phyloP scores from a whole-genome alignment of 1,139 yeast species.

The Scheffersomyces cryptocercus region DNA sequence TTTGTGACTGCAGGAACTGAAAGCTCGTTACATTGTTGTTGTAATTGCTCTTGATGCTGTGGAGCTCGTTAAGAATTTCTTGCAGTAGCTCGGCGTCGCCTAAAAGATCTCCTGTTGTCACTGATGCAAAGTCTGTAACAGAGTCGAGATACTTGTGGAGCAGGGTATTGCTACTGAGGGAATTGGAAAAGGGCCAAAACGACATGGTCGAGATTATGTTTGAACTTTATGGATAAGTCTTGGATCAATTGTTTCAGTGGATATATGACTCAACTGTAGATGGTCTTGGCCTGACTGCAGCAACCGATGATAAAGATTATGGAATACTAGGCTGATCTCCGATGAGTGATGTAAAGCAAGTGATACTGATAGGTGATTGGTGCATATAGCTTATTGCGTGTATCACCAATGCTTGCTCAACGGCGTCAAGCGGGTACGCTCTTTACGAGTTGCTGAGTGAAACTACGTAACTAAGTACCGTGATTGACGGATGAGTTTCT shows the following conservation, averaged over 20 bases:
- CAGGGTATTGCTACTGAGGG: slow-evolving; percentile 40
- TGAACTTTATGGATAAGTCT: neutral
- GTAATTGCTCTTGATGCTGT: slow-evolving; percentile 39
- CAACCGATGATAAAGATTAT: no score
- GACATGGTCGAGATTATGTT: slow-evolving; percentile 30
- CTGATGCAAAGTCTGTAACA: slow-evolving; percentile 33
- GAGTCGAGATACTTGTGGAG: slow-evolving; percentile 47
- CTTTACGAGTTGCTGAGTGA: no score
- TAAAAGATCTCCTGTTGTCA: slow-evolving; percentile 37
- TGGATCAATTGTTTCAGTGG: slow-evolving; percentile 1
- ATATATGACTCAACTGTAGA: no score
- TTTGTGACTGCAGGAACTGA: slow-evolving; percentile 32
- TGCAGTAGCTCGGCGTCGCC: slow-evolving; percentile 38
- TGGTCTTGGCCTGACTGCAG: no score
- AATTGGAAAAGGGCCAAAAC: slow-evolving; percentile 50
- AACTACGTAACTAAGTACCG: no score
- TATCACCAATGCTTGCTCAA: no score
- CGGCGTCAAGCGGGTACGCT: no score
- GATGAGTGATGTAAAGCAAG: no score
- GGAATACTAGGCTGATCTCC: no score
- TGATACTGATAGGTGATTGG: no score
- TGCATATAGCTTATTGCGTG: no score
- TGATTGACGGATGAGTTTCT: no score
- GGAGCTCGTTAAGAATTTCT: slow-evolving; percentile 43
- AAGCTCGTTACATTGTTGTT: slow-evolving; percentile 26